Percentiles rank a stretch among this genome's conserved stretches.
Evolutionary conservation across 2,329 filamentous ascomycete species (phyloP).

Genomic region (Verticillium zaregamsianum): DNA sequence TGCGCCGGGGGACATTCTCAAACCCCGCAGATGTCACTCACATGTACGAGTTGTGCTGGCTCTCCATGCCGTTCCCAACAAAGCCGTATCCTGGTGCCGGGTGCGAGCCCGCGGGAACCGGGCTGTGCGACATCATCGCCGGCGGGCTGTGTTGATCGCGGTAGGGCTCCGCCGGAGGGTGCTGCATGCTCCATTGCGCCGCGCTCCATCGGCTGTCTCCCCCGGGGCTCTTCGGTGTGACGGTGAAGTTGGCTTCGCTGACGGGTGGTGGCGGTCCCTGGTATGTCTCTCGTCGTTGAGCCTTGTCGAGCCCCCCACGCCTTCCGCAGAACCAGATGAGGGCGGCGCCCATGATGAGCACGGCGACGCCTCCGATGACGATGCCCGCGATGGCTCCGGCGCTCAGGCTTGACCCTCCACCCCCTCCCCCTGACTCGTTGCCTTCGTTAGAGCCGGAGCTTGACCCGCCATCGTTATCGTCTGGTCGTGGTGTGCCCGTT

Average conservation of each 20-base stretch:
- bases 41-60: background rate
- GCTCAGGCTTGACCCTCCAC: constrained; percentile 14
- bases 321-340: constrained; percentile 46
- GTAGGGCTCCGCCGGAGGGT: background rate
- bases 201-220: constrained; percentile 12
- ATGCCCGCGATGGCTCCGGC: constrained; percentile 57
- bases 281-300: constrained; percentile 23
- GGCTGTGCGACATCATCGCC: background rate
- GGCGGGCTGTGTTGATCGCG: background rate
- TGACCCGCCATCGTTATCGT: background rate
- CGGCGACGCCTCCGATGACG: constrained; percentile 44
- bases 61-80: background rate
- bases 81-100: background rate
- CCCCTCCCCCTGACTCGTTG: background rate
- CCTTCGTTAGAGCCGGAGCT: background rate
- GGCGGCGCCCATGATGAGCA: constrained; percentile 36
- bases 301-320: constrained; percentile 30
- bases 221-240: constrained; percentile 28
- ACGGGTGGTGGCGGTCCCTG: constrained; percentile 16
- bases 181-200: background rate
- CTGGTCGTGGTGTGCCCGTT: background rate
- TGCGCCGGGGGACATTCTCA: background rate
- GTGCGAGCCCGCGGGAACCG: background rate
- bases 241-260: constrained; percentile 20
- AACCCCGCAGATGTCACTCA: background rate